phyloP scores from a whole-genome alignment of 169 alveolate species.

The Babesia ovata region DNA sequence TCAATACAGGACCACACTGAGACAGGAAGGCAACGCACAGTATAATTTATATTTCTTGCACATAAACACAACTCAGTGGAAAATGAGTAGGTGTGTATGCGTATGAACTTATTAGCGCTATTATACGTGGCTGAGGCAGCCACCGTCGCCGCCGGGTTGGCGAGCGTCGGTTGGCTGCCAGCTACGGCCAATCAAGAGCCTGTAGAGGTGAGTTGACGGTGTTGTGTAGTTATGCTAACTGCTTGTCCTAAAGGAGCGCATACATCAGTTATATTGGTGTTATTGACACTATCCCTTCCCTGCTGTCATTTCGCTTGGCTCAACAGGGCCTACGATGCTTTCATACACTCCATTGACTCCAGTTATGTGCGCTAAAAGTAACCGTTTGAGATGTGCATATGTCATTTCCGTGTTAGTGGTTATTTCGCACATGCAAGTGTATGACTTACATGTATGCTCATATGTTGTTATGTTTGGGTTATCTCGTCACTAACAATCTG shows the following conservation, averaged over 20 bases:
- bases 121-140: background rate
- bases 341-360: too few relatives aligned
- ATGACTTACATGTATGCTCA: background rate
- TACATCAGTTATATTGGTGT: too few relatives aligned
- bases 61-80: background rate
- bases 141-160: background rate
- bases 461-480: background rate
- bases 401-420: background rate
- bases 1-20: background rate
- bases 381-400: background rate
- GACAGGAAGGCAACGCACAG: background rate
- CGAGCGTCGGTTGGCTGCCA: slow-evolving; percentile 31
- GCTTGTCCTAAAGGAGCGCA: too few relatives aligned
- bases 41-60: background rate
- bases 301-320: too few relatives aligned
- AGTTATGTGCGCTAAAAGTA: too few relatives aligned
- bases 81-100: background rate
- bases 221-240: background rate
- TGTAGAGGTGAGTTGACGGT: background rate
- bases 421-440: background rate
- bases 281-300: too few relatives aligned
- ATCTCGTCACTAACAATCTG: background rate
- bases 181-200: background rate
- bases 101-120: background rate
- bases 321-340: too few relatives aligned